These are phyloP conservation scores for Huntiella decipiens DNA, from an alignment of 2,329 filamentous ascomycete species.

Conservation along the genomic window DNA sequence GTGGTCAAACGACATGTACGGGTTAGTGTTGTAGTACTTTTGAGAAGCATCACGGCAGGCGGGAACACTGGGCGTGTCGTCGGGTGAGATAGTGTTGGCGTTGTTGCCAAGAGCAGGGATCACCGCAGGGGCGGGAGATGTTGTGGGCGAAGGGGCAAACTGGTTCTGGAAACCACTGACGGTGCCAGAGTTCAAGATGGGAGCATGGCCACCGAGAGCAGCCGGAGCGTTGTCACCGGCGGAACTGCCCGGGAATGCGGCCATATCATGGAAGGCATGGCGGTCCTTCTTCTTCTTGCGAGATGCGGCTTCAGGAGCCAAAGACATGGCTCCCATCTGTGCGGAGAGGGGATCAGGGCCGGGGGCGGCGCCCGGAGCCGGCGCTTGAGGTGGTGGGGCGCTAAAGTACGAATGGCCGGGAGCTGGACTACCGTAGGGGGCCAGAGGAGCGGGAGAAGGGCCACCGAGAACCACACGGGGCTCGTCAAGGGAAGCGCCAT, in stretches of 20 bases:
- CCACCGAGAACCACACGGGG: constrained; percentile 6
- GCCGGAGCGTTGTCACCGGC: constrained; percentile 49
- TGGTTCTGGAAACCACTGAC: constrained; percentile 15
- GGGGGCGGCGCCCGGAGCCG: not conserved
- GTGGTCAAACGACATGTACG: constrained; percentile 90
- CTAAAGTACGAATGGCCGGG: constrained; percentile 1
- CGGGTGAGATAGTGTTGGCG: constrained; percentile 51
- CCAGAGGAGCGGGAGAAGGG: constrained; percentile 4
- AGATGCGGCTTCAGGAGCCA: constrained; percentile 24
- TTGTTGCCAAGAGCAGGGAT: constrained; percentile 17
- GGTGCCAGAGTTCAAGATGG: constrained; percentile 3
- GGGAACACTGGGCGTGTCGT: constrained; percentile 85
- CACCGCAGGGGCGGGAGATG: constrained; percentile 17
- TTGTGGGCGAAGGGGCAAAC: constrained; percentile 29
- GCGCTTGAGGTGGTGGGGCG: not conserved
- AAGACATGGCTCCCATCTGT: constrained; percentile 61
- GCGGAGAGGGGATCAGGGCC: constrained; percentile 35
- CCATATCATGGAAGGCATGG: constrained; percentile 78
- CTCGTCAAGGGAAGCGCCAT: not conserved
- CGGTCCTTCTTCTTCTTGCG: constrained; percentile 83
- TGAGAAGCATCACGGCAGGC: constrained; percentile 65
- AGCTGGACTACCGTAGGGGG: constrained; percentile 7
- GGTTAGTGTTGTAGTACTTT: constrained; percentile 65
- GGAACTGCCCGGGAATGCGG: constrained; percentile 43
- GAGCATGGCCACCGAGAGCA: constrained; percentile 24